phyloP scores from a whole-genome alignment of 2,329 filamentous ascomycete species.

The Verticillium alfalfae region DNA sequence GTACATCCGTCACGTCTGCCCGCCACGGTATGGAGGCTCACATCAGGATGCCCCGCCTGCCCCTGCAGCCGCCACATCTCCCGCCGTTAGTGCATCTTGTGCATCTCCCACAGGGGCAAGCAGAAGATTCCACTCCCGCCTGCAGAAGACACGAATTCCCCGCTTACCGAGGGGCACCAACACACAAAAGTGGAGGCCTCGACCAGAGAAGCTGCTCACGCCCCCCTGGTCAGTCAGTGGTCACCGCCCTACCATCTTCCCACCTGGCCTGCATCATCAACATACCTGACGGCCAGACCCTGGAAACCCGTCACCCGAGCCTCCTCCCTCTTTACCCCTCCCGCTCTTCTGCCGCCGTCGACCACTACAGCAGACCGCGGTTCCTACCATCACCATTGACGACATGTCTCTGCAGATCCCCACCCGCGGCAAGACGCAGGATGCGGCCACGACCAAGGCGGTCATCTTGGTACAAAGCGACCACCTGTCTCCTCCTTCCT shows the following conservation, averaged over 20 bases:
- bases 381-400: neutral
- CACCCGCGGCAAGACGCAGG: conserved; percentile 44
- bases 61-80: neutral
- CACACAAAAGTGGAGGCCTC: neutral
- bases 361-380: neutral
- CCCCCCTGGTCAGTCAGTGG: neutral
- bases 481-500: neutral
- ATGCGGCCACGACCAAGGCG: conserved; percentile 69
- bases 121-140: neutral
- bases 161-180: neutral
- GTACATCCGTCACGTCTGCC: no score
- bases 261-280: neutral
- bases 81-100: neutral
- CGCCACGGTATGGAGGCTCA: neutral
- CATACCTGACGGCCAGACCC: neutral
- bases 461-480: conserved; percentile 72
- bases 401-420: conserved; percentile 54
- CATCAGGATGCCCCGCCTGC: neutral
- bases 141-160: neutral
- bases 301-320: neutral
- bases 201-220: neutral
- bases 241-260: neutral
- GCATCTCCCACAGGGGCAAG: neutral
- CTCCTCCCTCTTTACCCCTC: conserved; percentile 1
- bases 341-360: neutral